Evolutionary conservation across 768 basidiomycete species (phyloP), one percentile per base, ranked within the genome.

Genomic region (Porpolomopsis calyptriformis): DNA sequence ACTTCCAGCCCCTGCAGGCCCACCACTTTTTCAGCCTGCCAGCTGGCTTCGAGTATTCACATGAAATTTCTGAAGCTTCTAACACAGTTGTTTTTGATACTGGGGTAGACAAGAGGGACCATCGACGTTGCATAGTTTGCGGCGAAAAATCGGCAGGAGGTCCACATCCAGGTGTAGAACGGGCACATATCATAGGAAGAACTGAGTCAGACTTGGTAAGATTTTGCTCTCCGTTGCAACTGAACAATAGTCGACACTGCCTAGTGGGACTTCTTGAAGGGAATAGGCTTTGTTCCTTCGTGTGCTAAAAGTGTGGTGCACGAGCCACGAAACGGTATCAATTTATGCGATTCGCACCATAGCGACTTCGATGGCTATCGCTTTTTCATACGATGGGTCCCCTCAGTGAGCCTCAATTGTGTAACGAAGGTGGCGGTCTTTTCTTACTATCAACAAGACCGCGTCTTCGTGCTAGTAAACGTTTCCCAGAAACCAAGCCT

Each of bases 21-120:
- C 22, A 48, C 45, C 46, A 49, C 46, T 49, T 49, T 45, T 11
- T 48, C 46, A 29, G 48, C 48, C 48, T 47, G 23, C 49, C 49
- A 48, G 47, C 36, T 48, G 49, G 49, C 47, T 49, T 50, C 43
- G 43, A 38, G 18, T 49, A 49, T 31, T 20, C 24, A 35, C 49
- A 47, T 40, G 18, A 51, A 40, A 46, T 46, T 19, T 51, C 47
- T 19, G 40, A 43, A 43, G 27, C 3, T 25, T 51, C 50, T 25
- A 51, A 49, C 31, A 49, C 48, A 14, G 36, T 40, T 18, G 49
- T 36, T 31, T 50, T 49, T 39, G 45, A 50, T 43, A 48, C 4
- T 6, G 47, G 49, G 47, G 45, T 50, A 11, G 47, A 50, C 38
- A 18, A 22, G 14, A 22, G 50, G 33, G 50, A 51, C 48, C 48